Evolutionary conservation across 2,329 filamentous ascomycete genomes (phyloP).

Genomic region (Aspergillus proliferans): DNA sequence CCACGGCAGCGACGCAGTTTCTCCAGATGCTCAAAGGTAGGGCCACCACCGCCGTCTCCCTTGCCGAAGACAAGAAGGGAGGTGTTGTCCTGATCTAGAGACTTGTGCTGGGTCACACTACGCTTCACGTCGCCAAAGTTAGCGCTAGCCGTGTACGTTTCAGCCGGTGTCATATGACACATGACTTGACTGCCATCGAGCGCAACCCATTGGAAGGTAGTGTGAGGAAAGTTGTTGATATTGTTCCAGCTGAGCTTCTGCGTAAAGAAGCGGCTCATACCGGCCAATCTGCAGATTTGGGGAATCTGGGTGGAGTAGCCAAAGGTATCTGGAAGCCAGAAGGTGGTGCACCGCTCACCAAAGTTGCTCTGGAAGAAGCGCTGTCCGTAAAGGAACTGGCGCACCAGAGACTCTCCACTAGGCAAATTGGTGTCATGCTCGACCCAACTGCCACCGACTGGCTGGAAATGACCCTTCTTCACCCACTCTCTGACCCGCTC

Average conservation of each 20-base stretch:
- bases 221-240: constrained; percentile 98
- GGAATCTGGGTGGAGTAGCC: constrained; percentile 94
- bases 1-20: constrained; percentile 90
- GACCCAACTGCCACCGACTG: constrained; percentile 96
- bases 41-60: constrained; percentile 90
- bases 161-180: constrained; percentile 92
- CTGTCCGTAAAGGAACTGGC: constrained; percentile 94
- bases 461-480: constrained; percentile 83
- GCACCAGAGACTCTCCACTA: constrained; percentile 84
- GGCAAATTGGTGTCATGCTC: constrained; percentile 98
- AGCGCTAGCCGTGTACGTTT: constrained; percentile 92
- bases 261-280: constrained; percentile 93
- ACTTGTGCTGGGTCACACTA: constrained; percentile 89
- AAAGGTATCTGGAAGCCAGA: constrained; percentile 98
- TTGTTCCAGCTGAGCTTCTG: constrained; percentile 99
- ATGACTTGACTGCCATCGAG: constrained; percentile 94
- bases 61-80: constrained; percentile 93
- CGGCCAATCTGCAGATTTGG: constrained; percentile 86
- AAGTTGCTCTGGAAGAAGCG: constrained; percentile 92
- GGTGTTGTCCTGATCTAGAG: constrained; percentile 84
- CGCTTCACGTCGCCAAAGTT: constrained; percentile 91
- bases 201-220: constrained; percentile 97
- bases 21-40: constrained; percentile 88
- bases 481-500: constrained; percentile 88
- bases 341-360: constrained; percentile 79